These are phyloP conservation scores for Ochetophila trinervis DNA, from an alignment of 306 rosid species.

Conservation along the genomic window DNA sequence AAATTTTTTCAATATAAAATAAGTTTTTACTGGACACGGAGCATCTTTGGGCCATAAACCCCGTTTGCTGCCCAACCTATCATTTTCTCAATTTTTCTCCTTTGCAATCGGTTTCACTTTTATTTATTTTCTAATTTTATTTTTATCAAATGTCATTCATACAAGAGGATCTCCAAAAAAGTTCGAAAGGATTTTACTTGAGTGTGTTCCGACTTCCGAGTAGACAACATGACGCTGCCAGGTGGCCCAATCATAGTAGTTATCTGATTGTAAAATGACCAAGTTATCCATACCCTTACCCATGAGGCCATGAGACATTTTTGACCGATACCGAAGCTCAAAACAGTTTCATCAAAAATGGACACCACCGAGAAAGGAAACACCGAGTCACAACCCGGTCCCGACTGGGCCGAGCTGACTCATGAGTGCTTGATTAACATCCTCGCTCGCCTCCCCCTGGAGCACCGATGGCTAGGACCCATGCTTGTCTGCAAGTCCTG, in stretches of 20 bases:
- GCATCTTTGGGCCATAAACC: too few species aligned
- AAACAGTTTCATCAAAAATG: constrained; percentile 1
- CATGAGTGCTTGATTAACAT: constrained; percentile 67
- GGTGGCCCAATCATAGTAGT: not conserved
- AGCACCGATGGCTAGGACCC: constrained; percentile 69
- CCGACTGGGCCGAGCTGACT: constrained; percentile 77
- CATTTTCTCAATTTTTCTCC: too few species aligned
- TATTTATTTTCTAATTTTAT: too few species aligned
- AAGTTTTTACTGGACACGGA: too few species aligned
- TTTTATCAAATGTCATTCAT: too few species aligned
- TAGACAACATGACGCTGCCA: not conserved
- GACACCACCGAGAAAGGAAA: constrained; percentile 25
- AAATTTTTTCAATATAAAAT: too few species aligned
- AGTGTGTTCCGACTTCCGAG: too few species aligned
- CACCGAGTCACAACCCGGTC: constrained; percentile 13
- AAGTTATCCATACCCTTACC: not conserved
- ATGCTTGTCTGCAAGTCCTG: constrained; percentile 78
- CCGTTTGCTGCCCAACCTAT: too few species aligned
- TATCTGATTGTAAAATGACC: not conserved
- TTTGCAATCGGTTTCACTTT: too few species aligned
- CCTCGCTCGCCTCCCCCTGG: constrained; percentile 59
- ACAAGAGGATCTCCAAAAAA: too few species aligned
- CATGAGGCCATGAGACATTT: too few species aligned
- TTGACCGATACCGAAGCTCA: not conserved
- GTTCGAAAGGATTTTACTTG: too few species aligned